These are phyloP conservation scores for Alternaria sp. DNA, from an alignment of 2,329 filamentous ascomycete species.

Conservation along the genomic window DNA sequence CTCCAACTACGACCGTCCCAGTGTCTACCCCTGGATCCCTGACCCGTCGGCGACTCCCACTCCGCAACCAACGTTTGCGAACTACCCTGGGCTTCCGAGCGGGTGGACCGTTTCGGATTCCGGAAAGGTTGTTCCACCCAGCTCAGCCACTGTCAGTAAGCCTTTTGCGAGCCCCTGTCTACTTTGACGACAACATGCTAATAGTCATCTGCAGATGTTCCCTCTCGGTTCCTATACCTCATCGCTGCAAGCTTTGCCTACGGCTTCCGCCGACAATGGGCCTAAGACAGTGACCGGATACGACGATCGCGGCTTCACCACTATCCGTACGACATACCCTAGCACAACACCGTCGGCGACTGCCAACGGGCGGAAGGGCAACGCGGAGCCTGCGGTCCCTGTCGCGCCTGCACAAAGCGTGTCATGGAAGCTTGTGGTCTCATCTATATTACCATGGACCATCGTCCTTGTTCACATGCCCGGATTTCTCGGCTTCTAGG, in stretches of 20 bases:
- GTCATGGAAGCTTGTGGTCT: slow-evolving; percentile 8
- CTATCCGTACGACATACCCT: slow-evolving; percentile 51
- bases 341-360: slow-evolving; percentile 21
- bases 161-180: slow-evolving; percentile 33
- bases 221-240: slow-evolving; percentile 62
- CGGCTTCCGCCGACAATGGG: slow-evolving; percentile 39
- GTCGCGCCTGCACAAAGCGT: slow-evolving; percentile 16
- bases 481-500: slow-evolving; percentile 12
- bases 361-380: slow-evolving; percentile 19
- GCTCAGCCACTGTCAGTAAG: slow-evolving; percentile 73
- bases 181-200: slow-evolving; percentile 21
- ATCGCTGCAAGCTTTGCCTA: slow-evolving; percentile 54
- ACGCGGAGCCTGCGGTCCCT: slow-evolving; percentile 17
- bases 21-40: slow-evolving; percentile 69
- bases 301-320: slow-evolving; percentile 61
- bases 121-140: slow-evolving; percentile 80
- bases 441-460: slow-evolving; percentile 12
- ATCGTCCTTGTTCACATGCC: slow-evolving; percentile 17
- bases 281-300: slow-evolving; percentile 55
- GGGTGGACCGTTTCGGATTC: slow-evolving; percentile 82
- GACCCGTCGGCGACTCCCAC: slow-evolving; percentile 62
- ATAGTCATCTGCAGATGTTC: slow-evolving; percentile 56
- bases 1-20: slow-evolving; percentile 56
- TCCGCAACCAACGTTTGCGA: slow-evolving; percentile 56
- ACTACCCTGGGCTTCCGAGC: slow-evolving; percentile 70